These are phyloP conservation scores for Polyplosphaeria fusca DNA, from an alignment of 495 filamentous ascomycete species.

Conservation along the genomic window DNA sequence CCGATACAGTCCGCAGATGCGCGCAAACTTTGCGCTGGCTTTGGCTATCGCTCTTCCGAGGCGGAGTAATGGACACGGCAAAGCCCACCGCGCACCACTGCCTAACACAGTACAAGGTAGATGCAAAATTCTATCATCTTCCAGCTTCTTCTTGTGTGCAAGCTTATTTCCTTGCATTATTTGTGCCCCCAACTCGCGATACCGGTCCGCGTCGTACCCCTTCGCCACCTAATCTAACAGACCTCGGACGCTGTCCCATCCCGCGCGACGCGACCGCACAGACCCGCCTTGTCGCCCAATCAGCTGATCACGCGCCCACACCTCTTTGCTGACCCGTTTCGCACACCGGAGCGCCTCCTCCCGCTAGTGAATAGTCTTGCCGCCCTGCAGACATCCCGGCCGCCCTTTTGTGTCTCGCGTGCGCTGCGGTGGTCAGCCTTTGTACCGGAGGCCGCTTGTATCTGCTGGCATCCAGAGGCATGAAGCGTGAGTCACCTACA, in stretches of 20 bases:
- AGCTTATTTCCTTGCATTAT: not conserved
- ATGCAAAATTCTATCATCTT: too few relatives aligned
- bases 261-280: slow-evolving; percentile 2
- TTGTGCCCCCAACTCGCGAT: not conserved
- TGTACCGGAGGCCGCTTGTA: too few relatives aligned
- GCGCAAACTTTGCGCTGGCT: too few relatives aligned
- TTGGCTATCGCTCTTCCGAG: too few relatives aligned
- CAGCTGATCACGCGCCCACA: slow-evolving; percentile 25
- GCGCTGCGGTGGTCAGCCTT: too few relatives aligned
- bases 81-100: too few relatives aligned
- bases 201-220: not conserved
- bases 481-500: too few relatives aligned
- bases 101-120: too few relatives aligned
- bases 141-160: too few relatives aligned
- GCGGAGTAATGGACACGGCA: too few relatives aligned
- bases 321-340: slow-evolving; percentile 7
- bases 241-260: not conserved
- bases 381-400: not conserved
- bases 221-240: not conserved
- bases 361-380: slow-evolving; percentile 14
- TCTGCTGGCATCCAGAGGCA: too few relatives aligned
- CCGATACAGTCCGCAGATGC: not conserved
- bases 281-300: slow-evolving; percentile 13
- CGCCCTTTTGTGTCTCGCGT: not conserved
- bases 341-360: slow-evolving; percentile 15